Percentiles rank a stretch among this genome's conserved stretches.
Conservation (phyloP, 768 basidiomycete species). For the Kwoniella botswanensis region DNA sequence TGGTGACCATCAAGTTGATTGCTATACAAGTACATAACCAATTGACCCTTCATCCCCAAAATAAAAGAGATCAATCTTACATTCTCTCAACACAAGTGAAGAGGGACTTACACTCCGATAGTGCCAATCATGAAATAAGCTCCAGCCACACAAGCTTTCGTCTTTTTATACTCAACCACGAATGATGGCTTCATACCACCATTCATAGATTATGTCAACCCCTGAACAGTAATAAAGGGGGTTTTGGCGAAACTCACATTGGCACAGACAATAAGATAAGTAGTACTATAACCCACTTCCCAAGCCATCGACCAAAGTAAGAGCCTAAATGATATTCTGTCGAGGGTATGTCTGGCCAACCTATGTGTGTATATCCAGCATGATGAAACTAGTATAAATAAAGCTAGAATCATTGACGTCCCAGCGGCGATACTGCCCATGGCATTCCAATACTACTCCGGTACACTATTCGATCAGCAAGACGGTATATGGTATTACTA, state of each 20-base stretch:
- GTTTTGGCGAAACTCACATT: slow-evolving; percentile 16
- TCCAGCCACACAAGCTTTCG: slow-evolving; percentile 20
- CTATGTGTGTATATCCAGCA: slow-evolving; percentile 11
- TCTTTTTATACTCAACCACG: slow-evolving; percentile 4
- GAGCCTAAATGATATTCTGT: slow-evolving; percentile 35
- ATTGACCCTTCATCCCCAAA: slow-evolving; percentile 26
- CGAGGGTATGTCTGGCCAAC: slow-evolving; percentile 11
- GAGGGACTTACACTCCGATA: slow-evolving; percentile 25
- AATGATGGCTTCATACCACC: slow-evolving; percentile 1
- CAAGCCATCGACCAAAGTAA: slow-evolving; percentile 37
- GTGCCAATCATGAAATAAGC: slow-evolving; percentile 30
- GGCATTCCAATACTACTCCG: slow-evolving; percentile 4
- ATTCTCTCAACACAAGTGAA: neutral
- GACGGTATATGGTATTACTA: neutral
- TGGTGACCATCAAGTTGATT: slow-evolving; percentile 38
- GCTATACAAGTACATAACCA: slow-evolving; percentile 40
- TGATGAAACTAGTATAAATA: slow-evolving; percentile 12
- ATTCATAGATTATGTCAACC: neutral
- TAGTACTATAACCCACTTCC: slow-evolving; percentile 28
- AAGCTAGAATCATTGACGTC: neutral
- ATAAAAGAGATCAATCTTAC: neutral
- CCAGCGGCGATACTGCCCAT: neutral
- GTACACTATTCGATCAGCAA: neutral
- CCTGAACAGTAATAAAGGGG: neutral
- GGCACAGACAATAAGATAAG: slow-evolving; percentile 19